Base-by-base conservation (phyloP, 768 basidiomycete genomes). In the Pulveroboletus sp. region DNA sequence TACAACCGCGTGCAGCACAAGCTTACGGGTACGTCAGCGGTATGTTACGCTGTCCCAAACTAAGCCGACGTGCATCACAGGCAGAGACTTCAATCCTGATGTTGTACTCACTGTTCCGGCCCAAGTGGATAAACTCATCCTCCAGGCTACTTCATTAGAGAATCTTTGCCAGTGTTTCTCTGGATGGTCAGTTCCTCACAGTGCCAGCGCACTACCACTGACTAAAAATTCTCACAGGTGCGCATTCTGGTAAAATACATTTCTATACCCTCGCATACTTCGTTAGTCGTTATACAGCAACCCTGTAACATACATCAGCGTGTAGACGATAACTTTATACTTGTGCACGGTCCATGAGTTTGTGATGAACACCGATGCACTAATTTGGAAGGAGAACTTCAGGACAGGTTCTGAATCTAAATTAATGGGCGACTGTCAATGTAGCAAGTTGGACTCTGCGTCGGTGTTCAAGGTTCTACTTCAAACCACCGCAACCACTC, bases 91-190 rank as follows among this genome's bases (percentile, higher is more conserved):
- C 74, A 90, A 95, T 61, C 89, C 92, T 0, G 84, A 90, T 5
- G 71, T 82, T 40, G 73, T 76, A 1, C 75, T 98, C 40, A 71
- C 76, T 9, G 89, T 97, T n/a, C 71, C 76, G 21, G 79, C 74
- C 10, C 97, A 99, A 67, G 97, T 99, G 12, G 90, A 94, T 62
- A 87, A 88, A 65, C 75, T 99, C 45, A 97, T 99, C 53, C 78
- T 85, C 53, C 92, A 98, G 66, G 92, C 97, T 5, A 97, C 90
- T 5, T 86, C 90, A 13, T 67, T 97, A 37, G 94, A 97, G 68
- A 97, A 98, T 66, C 80, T 98, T 2, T 97, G 93, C 66, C 94
- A 95, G 65, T 94, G 92, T 62, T 97, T 95, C 75, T 90, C 92
- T 52, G 94, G 94, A 66, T 95, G 93, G 94, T 87, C 60, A 37